phyloP scores from a whole-genome alignment of 208 protist species.

The Angomonas ambiguus region DNA sequence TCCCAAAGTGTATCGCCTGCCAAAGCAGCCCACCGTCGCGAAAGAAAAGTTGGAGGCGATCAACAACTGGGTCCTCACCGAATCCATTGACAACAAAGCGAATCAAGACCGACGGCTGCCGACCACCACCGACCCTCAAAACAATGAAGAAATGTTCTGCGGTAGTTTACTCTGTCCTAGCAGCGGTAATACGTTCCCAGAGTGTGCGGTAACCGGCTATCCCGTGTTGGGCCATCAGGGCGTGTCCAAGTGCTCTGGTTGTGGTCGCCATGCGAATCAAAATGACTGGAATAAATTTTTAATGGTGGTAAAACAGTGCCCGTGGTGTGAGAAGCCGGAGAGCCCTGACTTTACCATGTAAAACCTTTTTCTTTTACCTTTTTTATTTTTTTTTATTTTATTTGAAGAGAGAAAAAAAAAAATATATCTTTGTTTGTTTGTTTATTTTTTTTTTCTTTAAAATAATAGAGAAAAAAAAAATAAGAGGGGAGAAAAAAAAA shows the following conservation, averaged over 20 bases:
- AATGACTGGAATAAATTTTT: conserved; percentile 92
- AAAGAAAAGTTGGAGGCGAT: conserved; percentile 70
- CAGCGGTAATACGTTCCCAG: conserved; percentile 61
- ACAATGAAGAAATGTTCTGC: conserved; percentile 74
- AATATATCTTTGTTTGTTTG: conserved; percentile 9
- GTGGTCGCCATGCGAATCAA: conserved; percentile 80
- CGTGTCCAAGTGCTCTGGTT: conserved; percentile 59
- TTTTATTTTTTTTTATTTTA: conserved; percentile 4
- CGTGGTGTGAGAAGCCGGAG: conserved; percentile 77
- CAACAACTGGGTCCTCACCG: conserved; percentile 90
- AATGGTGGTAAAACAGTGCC: conserved; percentile 71
- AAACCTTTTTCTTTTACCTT: conserved; percentile 5
- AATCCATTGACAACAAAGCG: conserved; percentile 76
- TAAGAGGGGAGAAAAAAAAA: conserved; percentile 3
- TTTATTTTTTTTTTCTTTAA: conserved; percentile 28
- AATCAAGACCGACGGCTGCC: conserved; percentile 46
- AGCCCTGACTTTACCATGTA: conserved; percentile 67
- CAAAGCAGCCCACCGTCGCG: conserved; percentile 41
- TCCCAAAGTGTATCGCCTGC: conserved; percentile 79
- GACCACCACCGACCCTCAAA: conserved; percentile 59
- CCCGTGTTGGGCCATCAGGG: conserved; percentile 60
- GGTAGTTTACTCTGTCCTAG: conserved; percentile 67
- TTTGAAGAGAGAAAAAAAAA: not conserved
- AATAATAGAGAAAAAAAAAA: not conserved
- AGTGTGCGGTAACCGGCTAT: conserved; percentile 90